Conservation (phyloP, 2,329 filamentous ascomycete genomes). For the Fusarium fracticaudum region DNA sequence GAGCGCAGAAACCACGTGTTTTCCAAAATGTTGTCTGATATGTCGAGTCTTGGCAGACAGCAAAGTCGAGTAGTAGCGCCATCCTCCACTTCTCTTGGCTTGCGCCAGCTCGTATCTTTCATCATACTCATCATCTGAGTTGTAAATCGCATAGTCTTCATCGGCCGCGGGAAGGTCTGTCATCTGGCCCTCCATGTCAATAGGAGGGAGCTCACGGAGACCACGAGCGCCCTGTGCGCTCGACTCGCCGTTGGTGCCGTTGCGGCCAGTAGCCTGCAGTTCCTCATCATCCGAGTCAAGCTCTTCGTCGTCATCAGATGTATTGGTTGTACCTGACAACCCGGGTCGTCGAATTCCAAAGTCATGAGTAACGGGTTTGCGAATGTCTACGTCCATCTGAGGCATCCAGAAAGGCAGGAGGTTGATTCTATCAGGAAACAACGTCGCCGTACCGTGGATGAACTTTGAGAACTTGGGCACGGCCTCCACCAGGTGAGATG, state of each 20-base stretch:
- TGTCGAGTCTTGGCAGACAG: conserved; percentile 56
- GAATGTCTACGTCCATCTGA: conserved; percentile 97
- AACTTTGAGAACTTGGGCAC: conserved; percentile 99
- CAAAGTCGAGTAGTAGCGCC: conserved; percentile 75
- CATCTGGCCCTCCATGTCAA: conserved; percentile 86
- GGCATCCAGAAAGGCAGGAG: conserved; percentile 97
- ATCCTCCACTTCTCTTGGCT: conserved; percentile 78
- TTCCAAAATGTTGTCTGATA: conserved; percentile 55
- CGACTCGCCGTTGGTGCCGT: conserved; percentile 48
- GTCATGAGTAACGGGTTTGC: conserved; percentile 86
- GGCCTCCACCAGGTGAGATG: conserved; percentile 96
- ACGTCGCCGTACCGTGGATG: conserved; percentile 89
- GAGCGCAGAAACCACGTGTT: conserved; percentile 55
- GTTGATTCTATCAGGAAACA: conserved; percentile 89
- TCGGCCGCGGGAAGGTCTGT: conserved; percentile 66
- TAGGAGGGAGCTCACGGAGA: conserved; percentile 54
- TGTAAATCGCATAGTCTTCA: conserved; percentile 87
- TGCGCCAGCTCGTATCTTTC: conserved; percentile 80
- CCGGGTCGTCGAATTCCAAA: conserved; percentile 90
- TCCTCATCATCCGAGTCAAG: conserved; percentile 74
- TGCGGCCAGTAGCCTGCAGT: conserved; percentile 16
- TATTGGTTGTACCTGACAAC: conserved; percentile 79
- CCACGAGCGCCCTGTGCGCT: conserved; percentile 49
- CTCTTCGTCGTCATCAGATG: conserved; percentile 79
- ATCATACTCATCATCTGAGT: conserved; percentile 82